Conservation (phyloP, 805 yeast species). For the Blastobotrys mokoenaii region DNA sequence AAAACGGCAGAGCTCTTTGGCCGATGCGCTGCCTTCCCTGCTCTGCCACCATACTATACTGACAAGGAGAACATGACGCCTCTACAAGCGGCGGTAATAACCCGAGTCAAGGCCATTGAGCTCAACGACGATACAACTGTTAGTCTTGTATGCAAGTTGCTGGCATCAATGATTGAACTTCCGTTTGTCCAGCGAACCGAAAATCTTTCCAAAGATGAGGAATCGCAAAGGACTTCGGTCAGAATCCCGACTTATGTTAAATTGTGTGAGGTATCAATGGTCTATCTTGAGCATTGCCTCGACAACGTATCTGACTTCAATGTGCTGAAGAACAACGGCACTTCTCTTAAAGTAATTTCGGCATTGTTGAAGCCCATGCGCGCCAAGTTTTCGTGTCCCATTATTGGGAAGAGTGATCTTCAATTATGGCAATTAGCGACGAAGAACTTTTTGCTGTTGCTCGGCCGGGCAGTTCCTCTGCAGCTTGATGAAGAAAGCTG, state of each 20-base stretch:
- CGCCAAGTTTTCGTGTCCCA: conserved; percentile 15
- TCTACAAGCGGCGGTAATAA: conserved; percentile 53
- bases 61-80: conserved; percentile 54
- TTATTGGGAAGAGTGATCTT: neutral
- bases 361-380: conserved; percentile 9
- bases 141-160: conserved; percentile 6
- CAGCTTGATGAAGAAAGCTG: conserved; percentile 20
- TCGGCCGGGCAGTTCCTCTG: conserved; percentile 26
- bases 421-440: conserved; percentile 22
- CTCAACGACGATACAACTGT: conserved; percentile 11
- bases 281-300: conserved; percentile 2
- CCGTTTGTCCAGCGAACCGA: conserved; percentile 9
- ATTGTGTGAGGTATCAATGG: conserved; percentile 8
- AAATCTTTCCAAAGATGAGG: conserved; percentile 5
- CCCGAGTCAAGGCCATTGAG: conserved; percentile 32
- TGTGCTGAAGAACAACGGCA: conserved; percentile 3
- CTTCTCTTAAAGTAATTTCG: conserved; percentile 7
- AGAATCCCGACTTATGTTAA: conserved; percentile 14
- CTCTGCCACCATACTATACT: conserved; percentile 46
- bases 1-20: conserved; percentile 51
- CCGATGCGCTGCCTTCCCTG: conserved; percentile 63
- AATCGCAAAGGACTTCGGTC: neutral
- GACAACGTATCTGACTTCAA: neutral
- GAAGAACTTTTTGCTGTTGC: conserved; percentile 8
- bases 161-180: conserved; percentile 11